A percentile compares a stretch with the other conserved stretches of the same genome.
Evolutionary conservation across 1,284 basidiomycete species (phyloP).

Genomic region (Naganishia sp.): DNA sequence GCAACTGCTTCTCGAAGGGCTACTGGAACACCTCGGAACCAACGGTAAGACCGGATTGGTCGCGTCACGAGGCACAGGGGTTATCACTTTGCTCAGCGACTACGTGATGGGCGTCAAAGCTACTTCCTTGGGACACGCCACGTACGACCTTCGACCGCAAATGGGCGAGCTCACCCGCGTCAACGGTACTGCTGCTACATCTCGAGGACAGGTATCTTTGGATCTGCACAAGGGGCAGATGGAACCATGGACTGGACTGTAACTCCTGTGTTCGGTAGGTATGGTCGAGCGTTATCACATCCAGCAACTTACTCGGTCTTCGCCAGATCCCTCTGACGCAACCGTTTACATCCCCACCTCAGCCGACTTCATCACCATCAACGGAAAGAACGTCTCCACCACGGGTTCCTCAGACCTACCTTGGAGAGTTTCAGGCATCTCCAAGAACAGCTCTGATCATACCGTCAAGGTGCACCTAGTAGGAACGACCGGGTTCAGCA

Average conservation of each 20-base stretch:
- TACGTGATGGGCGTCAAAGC: constrained; percentile 21
- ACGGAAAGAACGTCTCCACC: constrained; percentile 17
- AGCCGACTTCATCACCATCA: constrained; percentile 13
- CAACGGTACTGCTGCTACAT: constrained; percentile 19
- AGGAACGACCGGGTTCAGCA: constrained; percentile 16
- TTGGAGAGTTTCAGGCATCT: constrained; percentile 5
- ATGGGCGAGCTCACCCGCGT: constrained; percentile 10
- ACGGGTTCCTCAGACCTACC: constrained; percentile 5
- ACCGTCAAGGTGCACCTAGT: constrained; percentile 19
- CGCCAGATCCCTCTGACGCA: constrained; percentile 11
- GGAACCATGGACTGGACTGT: constrained; percentile 16
- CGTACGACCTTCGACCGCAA: constrained; percentile 9
- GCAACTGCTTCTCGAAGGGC: constrained; percentile 12
- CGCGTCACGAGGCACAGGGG: constrained; percentile 17
- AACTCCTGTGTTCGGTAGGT: constrained; percentile 9
- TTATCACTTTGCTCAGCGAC: constrained; percentile 15
- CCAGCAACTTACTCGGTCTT: neutral
- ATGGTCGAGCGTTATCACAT: neutral
- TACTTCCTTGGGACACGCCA: constrained; percentile 11
- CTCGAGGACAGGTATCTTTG: constrained; percentile 7
- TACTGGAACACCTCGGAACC: constrained; percentile 12
- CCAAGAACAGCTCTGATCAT: constrained; percentile 14
- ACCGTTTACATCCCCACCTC: constrained; percentile 12
- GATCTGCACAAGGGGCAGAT: constrained; percentile 5
- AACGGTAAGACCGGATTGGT: constrained; percentile 12